Base-by-base conservation (phyloP, 176 grass and related monocot genomes). In the Themeda triandra region DNA sequence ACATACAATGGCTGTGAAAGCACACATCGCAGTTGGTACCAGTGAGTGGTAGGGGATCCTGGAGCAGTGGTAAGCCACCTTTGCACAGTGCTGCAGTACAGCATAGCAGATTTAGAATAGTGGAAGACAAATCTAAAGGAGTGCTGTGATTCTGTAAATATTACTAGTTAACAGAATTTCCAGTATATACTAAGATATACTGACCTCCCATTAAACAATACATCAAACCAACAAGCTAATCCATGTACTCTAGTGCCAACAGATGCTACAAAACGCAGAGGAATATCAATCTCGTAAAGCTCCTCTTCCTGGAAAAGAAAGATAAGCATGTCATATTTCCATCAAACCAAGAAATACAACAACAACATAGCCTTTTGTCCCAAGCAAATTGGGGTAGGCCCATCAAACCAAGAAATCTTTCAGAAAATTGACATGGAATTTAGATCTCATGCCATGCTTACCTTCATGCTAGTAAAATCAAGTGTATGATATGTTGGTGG, bases 201-300 rank as follows among this genome's bases (percentile, higher is more conserved):
- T 37, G 48, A 96, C 97, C 93, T 99, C 89, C 97, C 97, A 27
- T 92, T 77, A 75, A 99, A 99, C 81, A 99, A 92, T 30, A 99
- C 97, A 86, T 99, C 97, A 86, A 99, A 99, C 97, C 97, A 99
- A 73, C 97, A 99, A 82, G 97, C 97, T 63, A 99, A 75, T 66
- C 97, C 97, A 80, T 99, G 93, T 84, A 99, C 97, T 79, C 97
- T 93, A 80, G 97, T 96, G 86, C 97, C 97, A 54, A 91, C 86
- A 44, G 97, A 91, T 31, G 93, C 86, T 63, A 91, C 77, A 88
- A 99, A 99, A 82, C 78, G 92, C 37, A 99, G 84, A 78, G 97
- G 97, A 86, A 99, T 91, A 73, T 99, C 93, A 33, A 99, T 94
- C 68, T 94, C 91, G 31, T 99, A 99, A 69, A 99, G 93, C 18